A percentile compares a stretch with the other conserved stretches of the same genome.
Conservation (phyloP, 345 rosid species). For the Pugionium dolabratum region DNA sequence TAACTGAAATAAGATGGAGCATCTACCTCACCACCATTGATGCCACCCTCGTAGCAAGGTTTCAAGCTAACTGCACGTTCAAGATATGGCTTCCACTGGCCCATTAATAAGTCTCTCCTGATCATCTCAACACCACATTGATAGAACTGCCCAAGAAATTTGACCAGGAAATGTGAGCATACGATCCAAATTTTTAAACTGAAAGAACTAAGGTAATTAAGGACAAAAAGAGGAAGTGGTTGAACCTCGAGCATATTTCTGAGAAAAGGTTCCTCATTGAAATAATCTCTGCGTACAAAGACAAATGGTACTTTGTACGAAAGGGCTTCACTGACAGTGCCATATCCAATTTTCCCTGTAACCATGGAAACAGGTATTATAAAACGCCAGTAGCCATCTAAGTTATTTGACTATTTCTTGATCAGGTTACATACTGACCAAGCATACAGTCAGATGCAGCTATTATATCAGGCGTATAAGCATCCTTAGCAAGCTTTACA, state of each 20-base stretch:
- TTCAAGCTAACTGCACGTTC: constrained; percentile 94
- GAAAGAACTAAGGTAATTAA: constrained; percentile 7
- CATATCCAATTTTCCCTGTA: constrained; percentile 98
- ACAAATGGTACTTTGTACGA: constrained; percentile 93
- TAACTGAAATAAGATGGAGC: constrained; percentile 25
- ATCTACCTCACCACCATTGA: constrained; percentile 93
- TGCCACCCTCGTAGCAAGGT: constrained; percentile 94
- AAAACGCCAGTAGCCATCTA: constrained; percentile 11
- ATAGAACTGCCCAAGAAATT: constrained; percentile 59
- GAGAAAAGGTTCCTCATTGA: constrained; percentile 94
- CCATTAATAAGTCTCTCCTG: constrained; percentile 91
- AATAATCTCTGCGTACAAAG: constrained; percentile 97
- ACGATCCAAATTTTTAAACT: constrained; percentile 4
- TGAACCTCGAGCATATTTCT: constrained; percentile 98
- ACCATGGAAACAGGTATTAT: constrained; percentile 35
- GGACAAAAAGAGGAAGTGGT: constrained; percentile 23
- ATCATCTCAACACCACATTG: constrained; percentile 99
- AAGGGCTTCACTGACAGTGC: constrained; percentile 95
- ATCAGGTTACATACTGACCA: constrained; percentile 60
- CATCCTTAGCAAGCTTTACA: constrained; percentile 85
- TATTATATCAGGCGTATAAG: constrained; percentile 96
- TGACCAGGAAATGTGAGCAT: constrained; percentile 30
- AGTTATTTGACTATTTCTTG: constrained; percentile 23
- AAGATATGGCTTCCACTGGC: constrained; percentile 98
- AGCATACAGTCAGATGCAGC: constrained; percentile 99